These are phyloP conservation scores for Saccharomycopsis hybrid DNA, from an alignment of 1,139 yeast genomes.

Conservation along the genomic window DNA sequence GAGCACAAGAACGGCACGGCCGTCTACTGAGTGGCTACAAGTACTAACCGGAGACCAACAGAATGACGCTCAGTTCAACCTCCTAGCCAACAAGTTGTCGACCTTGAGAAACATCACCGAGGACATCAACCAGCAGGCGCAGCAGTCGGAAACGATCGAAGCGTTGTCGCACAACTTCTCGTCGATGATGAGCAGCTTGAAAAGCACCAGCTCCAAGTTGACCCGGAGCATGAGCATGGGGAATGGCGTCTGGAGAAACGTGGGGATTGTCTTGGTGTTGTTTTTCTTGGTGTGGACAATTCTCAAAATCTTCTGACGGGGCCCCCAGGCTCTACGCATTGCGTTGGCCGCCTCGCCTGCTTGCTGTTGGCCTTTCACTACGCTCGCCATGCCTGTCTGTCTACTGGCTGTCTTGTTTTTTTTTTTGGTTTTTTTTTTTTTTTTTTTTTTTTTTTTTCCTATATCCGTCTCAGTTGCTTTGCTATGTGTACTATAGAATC, in stretches of 20 bases:
- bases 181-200: slow-evolving; percentile 51
- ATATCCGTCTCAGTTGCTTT: no score
- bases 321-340: no score
- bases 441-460: no score
- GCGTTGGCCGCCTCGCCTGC: no score
- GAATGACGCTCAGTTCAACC: slow-evolving; percentile 55
- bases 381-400: no score
- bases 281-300: slow-evolving; percentile 67
- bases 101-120: slow-evolving; percentile 55
- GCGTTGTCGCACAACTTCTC: slow-evolving; percentile 54
- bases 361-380: no score
- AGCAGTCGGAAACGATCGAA: slow-evolving; percentile 52
- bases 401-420: no score
- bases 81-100: slow-evolving; percentile 54
- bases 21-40: no score
- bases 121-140: slow-evolving; percentile 58
- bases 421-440: no score
- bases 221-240: slow-evolving; percentile 54
- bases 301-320: slow-evolving; percentile 48
- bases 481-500: no score
- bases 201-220: slow-evolving; percentile 60
- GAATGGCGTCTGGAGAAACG: slow-evolving; percentile 51
- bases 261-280: slow-evolving; percentile 48
- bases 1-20: no score
- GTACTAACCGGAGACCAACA: no score